Conservation (phyloP, 2,329 filamentous ascomycete genomes). For the Elsinoe ampelina region DNA sequence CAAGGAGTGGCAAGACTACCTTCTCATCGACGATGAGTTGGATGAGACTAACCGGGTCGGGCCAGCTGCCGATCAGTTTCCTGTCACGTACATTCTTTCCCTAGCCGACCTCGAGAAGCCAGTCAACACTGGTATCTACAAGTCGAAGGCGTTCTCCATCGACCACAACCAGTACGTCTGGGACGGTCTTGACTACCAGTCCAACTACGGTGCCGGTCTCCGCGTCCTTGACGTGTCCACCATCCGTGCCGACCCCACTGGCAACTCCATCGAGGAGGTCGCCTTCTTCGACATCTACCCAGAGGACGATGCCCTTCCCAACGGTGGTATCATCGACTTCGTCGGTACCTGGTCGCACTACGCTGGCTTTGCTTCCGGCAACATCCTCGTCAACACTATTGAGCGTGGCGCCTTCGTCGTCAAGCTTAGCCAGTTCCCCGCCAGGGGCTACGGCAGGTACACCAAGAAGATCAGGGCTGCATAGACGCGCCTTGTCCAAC, state of each 20-base stretch:
- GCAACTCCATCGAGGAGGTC: slow-evolving; percentile 37
- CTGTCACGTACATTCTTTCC: slow-evolving; percentile 43
- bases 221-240: slow-evolving; percentile 29
- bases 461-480: slow-evolving; percentile 12
- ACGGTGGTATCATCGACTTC: slow-evolving; percentile 25
- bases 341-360: slow-evolving; percentile 42
- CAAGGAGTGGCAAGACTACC: slow-evolving; percentile 35
- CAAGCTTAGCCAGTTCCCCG: slow-evolving; percentile 25
- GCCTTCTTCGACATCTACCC: slow-evolving; percentile 45
- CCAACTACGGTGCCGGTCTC: slow-evolving; percentile 31
- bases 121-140: slow-evolving; percentile 33
- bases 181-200: slow-evolving; percentile 30
- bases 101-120: slow-evolving; percentile 33
- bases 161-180: slow-evolving; percentile 37
- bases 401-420: slow-evolving; percentile 43
- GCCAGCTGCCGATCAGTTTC: slow-evolving; percentile 34
- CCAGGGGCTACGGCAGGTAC: slow-evolving; percentile 9
- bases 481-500: not conserved
- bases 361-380: slow-evolving; percentile 41
- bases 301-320: slow-evolving; percentile 39
- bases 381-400: slow-evolving; percentile 45
- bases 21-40: slow-evolving; percentile 46
- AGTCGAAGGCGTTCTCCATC: slow-evolving; percentile 27
- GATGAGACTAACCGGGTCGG: slow-evolving; percentile 39
- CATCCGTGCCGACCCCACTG: slow-evolving; percentile 35